Conservation (phyloP, 1,139 yeast species). For the Cylindricascospora bacillispora region DNA sequence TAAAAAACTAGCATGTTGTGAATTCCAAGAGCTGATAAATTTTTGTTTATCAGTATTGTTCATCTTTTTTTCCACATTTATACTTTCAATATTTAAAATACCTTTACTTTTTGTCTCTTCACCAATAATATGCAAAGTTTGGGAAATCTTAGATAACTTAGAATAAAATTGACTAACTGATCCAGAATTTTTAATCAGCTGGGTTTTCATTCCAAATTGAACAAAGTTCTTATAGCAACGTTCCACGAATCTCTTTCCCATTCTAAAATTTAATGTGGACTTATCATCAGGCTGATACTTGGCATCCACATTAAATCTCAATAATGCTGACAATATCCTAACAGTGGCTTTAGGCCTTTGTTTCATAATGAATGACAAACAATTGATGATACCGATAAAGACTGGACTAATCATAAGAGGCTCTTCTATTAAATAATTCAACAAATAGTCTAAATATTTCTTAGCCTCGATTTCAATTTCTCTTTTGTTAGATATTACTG, state of each 20-base stretch:
- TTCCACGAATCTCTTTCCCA: constrained; percentile 36
- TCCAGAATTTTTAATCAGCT: constrained; percentile 22
- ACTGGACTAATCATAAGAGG: constrained; percentile 41
- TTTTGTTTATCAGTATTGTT: constrained; percentile 15
- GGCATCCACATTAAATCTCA: constrained; percentile 30
- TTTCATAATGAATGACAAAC: constrained; percentile 40
- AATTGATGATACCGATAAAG: constrained; percentile 43
- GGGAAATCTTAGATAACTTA: constrained; percentile 24
- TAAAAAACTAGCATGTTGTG: constrained; percentile 4
- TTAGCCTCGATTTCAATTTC: constrained; percentile 60
- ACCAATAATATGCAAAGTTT: constrained; percentile 23
- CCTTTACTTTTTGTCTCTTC: constrained; percentile 26
- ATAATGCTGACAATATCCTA: constrained; percentile 32
- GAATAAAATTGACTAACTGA: constrained; percentile 15
- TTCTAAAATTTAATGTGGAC: constrained; percentile 28
- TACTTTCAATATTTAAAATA: constrained; percentile 18
- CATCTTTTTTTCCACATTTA: constrained; percentile 15
- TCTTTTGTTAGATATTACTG: constrained; percentile 42
- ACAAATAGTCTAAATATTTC: constrained; percentile 51
- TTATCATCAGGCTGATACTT: constrained; percentile 29
- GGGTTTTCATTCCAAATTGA: constrained; percentile 30
- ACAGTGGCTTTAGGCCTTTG: constrained; percentile 42
- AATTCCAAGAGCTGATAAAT: constrained; percentile 9
- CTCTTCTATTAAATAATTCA: constrained; percentile 43
- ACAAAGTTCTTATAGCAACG: constrained; percentile 35